A percentile compares a stretch with the other conserved stretches of the same genome.
Evolutionary conservation across 441 rosid genomes (phyloP).

Genomic region (Jatropha multifida): DNA sequence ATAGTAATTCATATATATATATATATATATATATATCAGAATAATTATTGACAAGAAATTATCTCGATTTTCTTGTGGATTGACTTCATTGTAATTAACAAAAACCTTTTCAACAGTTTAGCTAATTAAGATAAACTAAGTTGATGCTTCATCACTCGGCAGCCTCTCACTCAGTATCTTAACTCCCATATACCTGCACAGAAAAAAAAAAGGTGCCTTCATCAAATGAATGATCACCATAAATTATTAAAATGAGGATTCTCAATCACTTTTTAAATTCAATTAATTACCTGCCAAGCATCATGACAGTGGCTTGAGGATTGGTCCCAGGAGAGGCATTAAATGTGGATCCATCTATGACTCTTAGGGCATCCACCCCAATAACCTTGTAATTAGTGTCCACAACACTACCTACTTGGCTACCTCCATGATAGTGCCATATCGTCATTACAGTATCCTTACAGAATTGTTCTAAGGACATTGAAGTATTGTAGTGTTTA

Average conservation of each 20-base stretch:
- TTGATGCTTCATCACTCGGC: conserved; percentile 27
- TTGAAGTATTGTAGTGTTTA: conserved; percentile 46
- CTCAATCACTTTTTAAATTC: not conserved
- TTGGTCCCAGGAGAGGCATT: conserved; percentile 87
- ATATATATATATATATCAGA: not conserved
- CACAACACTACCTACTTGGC: conserved; percentile 77
- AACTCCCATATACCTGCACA: conserved; percentile 61
- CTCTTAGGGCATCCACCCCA: conserved; percentile 70
- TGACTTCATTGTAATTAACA: not conserved
- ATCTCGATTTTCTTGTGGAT: not conserved
- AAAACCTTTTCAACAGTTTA: not conserved
- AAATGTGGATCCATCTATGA: conserved; percentile 85
- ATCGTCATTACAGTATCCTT: conserved; percentile 86
- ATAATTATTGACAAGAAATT: not conserved
- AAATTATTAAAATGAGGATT: not conserved
- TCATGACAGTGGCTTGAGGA: conserved; percentile 99
- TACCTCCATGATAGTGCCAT: conserved; percentile 98
- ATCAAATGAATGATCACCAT: too few relatives aligned
- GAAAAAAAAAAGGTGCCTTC: not conserved
- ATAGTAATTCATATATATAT: too few relatives aligned
- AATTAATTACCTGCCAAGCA: conserved; percentile 80
- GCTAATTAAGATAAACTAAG: not conserved
- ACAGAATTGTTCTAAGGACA: conserved; percentile 65
- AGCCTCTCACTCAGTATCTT: conserved; percentile 43
- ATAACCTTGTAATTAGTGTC: conserved; percentile 67